Base-by-base conservation (phyloP, 345 rosid species). In the Arabidopsis arenosa region DNA sequence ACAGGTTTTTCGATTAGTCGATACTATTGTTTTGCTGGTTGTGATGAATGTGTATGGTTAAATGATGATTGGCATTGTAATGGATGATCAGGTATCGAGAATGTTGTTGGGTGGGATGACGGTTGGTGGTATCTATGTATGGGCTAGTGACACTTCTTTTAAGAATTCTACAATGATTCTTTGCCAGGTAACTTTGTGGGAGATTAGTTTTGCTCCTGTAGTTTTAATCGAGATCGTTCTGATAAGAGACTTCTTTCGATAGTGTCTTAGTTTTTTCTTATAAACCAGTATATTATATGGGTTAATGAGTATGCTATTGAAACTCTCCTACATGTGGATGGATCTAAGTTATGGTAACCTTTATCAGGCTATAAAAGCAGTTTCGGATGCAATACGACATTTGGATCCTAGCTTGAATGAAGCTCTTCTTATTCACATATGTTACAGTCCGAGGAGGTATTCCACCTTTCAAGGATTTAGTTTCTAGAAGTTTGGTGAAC, bases 401-500 rank as follows among this genome's bases (percentile, higher is more conserved):
- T 73, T 77, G 43, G 90, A 82, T 73, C 76, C 84, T 69, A 83
- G 66, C 35, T 62, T 60, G 14, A 87, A 83, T 69, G 95, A 88
- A 73, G 84, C 91, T 68, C 80, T 92, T 66, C 90, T 92, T 47
- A 67, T 94, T 73, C 97, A 94, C 68, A 90, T 94, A 70, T 82
- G 85, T 74, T 94, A 87, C 76, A 89, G 96, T 82, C 98, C 98
- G 17, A 83, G 92, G 82, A 92, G 96, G 98, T 90, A 83, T 7
- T n/a, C 47, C 2, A 0, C n/a, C 30, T 52, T 59, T 41, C 21
- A 40, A 52, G 6, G 60, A 23, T 71, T 52, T 15, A 8, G 43
- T 66, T 39, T 1, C 4, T 40, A 53, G n/a, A 12, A 9, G 1
- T 23, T 15, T 21, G 56, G 51, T 23, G 59, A 41, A 33, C 13